Evolutionary conservation across 2,329 filamentous ascomycete genomes (phyloP).

Genomic region (Pseudogymnoascus sp.): DNA sequence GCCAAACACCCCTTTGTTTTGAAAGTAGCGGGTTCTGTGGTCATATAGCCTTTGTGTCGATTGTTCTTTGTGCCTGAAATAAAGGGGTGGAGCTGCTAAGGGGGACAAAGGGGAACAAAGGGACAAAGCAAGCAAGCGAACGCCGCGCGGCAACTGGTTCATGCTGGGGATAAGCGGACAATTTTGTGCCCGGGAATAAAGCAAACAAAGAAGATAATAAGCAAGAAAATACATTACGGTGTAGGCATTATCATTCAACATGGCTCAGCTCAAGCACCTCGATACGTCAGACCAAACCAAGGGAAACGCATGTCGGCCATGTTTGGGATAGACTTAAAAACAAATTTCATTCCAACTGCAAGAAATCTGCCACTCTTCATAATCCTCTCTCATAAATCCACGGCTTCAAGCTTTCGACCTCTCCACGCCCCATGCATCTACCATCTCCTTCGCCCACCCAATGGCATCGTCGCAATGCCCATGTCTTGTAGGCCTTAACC

Average conservation of each 20-base stretch:
- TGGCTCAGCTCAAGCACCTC: too few relatives aligned
- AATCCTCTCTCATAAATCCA: not conserved
- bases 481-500: slow-evolving; percentile 19
- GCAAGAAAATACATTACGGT: too few relatives aligned
- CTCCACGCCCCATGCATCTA: slow-evolving; percentile 12
- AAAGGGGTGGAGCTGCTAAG: not conserved
- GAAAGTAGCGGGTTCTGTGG: not conserved
- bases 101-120: not conserved
- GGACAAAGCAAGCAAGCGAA: not conserved
- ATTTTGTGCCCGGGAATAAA: not conserved
- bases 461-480: slow-evolving; percentile 22
- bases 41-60: not conserved
- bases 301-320: too few relatives aligned
- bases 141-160: not conserved
- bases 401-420: not conserved
- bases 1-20: not conserved
- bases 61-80: not conserved
- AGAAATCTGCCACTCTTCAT: not conserved
- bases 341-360: not conserved
- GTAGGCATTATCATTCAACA: too few relatives aligned
- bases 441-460: slow-evolving; percentile 20
- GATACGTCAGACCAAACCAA: too few relatives aligned
- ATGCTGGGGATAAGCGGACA: not conserved
- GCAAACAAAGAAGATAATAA: not conserved
- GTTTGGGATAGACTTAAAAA: not conserved